These are phyloP conservation scores for Omphalotus olearius DNA, from an alignment of 1,284 basidiomycete species.

Conservation along the genomic window DNA sequence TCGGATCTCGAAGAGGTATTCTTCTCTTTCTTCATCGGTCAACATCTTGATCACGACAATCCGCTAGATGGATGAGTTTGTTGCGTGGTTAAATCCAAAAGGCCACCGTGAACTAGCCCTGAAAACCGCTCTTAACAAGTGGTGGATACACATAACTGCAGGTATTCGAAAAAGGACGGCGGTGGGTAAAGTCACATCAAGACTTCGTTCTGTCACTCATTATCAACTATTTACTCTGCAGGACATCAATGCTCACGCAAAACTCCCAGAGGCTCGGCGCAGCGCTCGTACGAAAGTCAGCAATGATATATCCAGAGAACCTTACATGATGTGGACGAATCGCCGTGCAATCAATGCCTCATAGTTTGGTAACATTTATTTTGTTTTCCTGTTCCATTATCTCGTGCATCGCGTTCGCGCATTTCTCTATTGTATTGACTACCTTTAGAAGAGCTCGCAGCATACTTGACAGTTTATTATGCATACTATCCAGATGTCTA, in stretches of 20 bases:
- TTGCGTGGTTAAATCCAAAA: conserved; percentile 89
- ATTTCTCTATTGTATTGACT: too few relatives aligned
- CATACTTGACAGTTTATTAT: too few relatives aligned
- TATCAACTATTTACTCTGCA: conserved; percentile 28
- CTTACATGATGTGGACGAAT: conserved; percentile 83
- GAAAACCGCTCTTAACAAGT: conserved; percentile 75
- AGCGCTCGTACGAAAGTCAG: conserved; percentile 65
- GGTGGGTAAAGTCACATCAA: conserved; percentile 39
- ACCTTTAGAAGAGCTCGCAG: too few relatives aligned
- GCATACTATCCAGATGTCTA: too few relatives aligned
- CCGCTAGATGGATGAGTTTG: conserved; percentile 71
- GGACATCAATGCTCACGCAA: conserved; percentile 65
- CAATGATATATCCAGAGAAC: conserved; percentile 65
- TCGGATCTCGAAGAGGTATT: conserved; percentile 82
- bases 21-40: neutral
- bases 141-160: conserved; percentile 81
- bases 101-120: conserved; percentile 85
- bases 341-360: conserved; percentile 53
- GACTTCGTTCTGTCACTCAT: conserved; percentile 6
- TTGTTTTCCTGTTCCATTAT: neutral
- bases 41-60: neutral
- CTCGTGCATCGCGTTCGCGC: too few relatives aligned
- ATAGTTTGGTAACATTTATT: conserved; percentile 18
- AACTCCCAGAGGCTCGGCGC: conserved; percentile 71
- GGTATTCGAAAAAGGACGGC: conserved; percentile 75